These are phyloP conservation scores for Elsinoe batatas DNA, from an alignment of 2,329 filamentous ascomycete species.

Conservation along the genomic window DNA sequence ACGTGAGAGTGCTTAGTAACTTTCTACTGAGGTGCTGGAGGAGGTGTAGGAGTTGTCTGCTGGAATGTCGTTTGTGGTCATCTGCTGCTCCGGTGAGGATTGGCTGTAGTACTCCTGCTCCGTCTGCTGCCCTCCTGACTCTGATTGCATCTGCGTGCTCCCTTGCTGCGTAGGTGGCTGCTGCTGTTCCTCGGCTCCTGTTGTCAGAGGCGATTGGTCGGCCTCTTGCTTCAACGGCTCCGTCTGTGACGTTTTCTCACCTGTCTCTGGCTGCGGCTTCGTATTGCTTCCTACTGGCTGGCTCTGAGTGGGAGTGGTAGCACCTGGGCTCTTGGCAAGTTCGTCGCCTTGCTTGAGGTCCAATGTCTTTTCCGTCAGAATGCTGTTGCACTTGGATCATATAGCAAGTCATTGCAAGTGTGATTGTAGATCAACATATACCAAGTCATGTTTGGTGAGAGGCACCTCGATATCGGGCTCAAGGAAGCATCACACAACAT, in stretches of 20 bases:
- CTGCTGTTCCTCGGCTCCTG: neutral
- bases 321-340: too few relatives aligned
- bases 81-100: neutral
- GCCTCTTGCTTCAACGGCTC: neutral
- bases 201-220: neutral
- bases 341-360: too few relatives aligned
- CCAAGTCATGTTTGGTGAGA: neutral
- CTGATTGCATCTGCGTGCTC: neutral
- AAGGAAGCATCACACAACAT: slow-evolving; percentile 1
- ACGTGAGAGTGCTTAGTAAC: too few relatives aligned
- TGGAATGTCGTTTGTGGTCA: too few relatives aligned
- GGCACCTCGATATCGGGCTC: neutral
- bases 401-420: too few relatives aligned
- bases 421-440: neutral
- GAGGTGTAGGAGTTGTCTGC: too few relatives aligned
- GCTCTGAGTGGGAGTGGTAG: too few relatives aligned
- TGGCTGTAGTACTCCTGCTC: neutral
- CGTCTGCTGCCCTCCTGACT: neutral
- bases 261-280: too few relatives aligned
- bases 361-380: too few relatives aligned
- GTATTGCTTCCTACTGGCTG: too few relatives aligned
- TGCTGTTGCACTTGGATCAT: too few relatives aligned
- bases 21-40: too few relatives aligned
- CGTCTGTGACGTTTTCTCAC: neutral
- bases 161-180: neutral